These are phyloP conservation scores for Dichotomopilus funicola DNA, from an alignment of 2,329 filamentous ascomycete genomes.

Conservation along the genomic window DNA sequence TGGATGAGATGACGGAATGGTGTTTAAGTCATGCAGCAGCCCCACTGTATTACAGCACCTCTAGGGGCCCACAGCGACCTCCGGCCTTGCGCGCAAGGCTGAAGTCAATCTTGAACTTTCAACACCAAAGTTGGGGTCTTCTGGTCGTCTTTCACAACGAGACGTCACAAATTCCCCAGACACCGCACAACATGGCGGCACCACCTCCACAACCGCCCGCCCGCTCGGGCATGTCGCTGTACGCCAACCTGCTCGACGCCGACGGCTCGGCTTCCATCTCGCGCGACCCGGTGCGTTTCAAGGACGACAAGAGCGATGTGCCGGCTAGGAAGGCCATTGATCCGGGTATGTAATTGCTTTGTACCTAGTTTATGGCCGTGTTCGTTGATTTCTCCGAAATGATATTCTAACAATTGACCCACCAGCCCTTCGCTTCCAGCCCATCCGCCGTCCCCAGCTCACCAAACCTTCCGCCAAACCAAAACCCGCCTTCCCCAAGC, in stretches of 20 bases:
- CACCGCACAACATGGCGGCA: slow-evolving; percentile 11
- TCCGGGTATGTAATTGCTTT: slow-evolving; percentile 26
- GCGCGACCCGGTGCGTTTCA: slow-evolving; percentile 67
- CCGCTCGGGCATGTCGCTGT: slow-evolving; percentile 60
- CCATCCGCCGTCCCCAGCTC: slow-evolving; percentile 68
- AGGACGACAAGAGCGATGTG: slow-evolving; percentile 44
- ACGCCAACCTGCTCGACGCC: slow-evolving; percentile 71
- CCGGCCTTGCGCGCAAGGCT: slow-evolving; percentile 18
- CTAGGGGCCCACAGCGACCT: neutral
- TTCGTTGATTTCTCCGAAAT: neutral
- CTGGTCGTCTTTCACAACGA: neutral
- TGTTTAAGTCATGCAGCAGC: neutral
- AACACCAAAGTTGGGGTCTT: neutral
- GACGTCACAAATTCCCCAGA: neutral
- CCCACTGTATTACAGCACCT: neutral
- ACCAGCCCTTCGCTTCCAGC: slow-evolving; percentile 76
- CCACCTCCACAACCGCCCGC: slow-evolving; percentile 17
- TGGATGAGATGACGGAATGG: too few species aligned
- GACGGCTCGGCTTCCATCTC: slow-evolving; percentile 60
- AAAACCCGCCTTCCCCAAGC: slow-evolving; percentile 54
- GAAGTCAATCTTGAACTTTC: neutral
- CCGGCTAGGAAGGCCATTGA: slow-evolving; percentile 55
- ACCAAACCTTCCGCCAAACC: slow-evolving; percentile 53
- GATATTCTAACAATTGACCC: neutral
- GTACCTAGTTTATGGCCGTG: too few species aligned